A percentile compares a stretch with the other conserved stretches of the same genome.
Evolutionary conservation across 345 rosid species (phyloP).

Genomic region (Gossypium longicalyx): DNA sequence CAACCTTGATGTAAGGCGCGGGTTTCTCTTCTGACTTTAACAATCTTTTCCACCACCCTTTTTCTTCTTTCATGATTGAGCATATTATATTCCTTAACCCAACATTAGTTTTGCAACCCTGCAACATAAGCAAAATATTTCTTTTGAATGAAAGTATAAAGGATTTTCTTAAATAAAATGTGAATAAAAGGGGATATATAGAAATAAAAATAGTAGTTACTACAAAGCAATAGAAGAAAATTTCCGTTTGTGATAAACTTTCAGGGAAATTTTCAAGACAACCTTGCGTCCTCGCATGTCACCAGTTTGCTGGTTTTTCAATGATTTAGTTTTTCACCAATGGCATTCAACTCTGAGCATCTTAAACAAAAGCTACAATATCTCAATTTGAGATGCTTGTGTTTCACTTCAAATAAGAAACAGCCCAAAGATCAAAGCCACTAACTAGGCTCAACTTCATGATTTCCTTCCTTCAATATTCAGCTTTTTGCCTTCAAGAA

Average conservation of each 20-base stretch:
- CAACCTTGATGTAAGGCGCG: slow-evolving; percentile 96
- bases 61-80: slow-evolving; percentile 75
- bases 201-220: neutral
- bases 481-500: neutral
- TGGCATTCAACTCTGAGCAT: neutral
- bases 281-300: neutral
- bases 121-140: slow-evolving; percentile 19
- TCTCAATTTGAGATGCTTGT: neutral
- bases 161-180: neutral
- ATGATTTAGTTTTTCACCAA: neutral
- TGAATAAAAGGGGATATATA: neutral
- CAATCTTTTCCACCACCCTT: slow-evolving; percentile 90
- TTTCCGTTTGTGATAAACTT: neutral
- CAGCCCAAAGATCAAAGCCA: neutral
- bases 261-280: neutral
- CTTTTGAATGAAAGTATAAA: neutral
- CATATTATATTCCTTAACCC: slow-evolving; percentile 89
- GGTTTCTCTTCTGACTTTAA: slow-evolving; percentile 82
- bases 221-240: neutral
- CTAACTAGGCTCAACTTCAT: neutral
- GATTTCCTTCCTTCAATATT: neutral
- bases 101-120: slow-evolving; percentile 72
- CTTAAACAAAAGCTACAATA: neutral
- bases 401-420: too few relatives aligned
- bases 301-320: neutral